Evolutionary conservation across 2,329 filamentous ascomycete species (phyloP), one percentile per base, ranked within the genome.

Genomic region (Xylaria sp.): DNA sequence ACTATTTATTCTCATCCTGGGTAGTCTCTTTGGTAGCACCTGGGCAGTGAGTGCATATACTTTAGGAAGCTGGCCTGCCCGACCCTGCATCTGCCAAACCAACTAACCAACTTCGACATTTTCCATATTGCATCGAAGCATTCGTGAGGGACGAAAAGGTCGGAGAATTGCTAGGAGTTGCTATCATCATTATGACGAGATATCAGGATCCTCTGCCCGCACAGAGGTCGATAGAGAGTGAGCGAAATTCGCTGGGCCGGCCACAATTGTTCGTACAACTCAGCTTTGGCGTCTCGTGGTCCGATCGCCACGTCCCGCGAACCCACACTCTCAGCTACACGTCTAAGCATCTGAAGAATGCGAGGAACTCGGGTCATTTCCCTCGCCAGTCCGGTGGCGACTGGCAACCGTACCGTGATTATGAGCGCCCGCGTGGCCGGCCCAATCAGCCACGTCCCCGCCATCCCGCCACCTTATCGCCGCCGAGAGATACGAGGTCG

Each of bases 281-380:
- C 61, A 82, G 84, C 69, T 82, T 84, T 61, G 82, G 83, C 31
- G 72, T 85, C 23, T 83, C 82, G 0, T 84, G 80, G 78, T 77
- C 78, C 25, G 76, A 76, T n/a, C 78, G 77, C 40, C 76, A 80
- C 58, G 62, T 78, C 12, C 76, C 79, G 12, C 80, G 78, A 61
- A 78, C 73, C 54, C 81, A 81, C 62, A 78, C 79, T 28, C 63
- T 83, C 63, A 80, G 80, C 46, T 84, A 82, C 66, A 79, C 77
- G 66, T 84, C 82, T 17, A 78, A 78, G 60, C 78, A 75, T 57
- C 70, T 81, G 56, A 80, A 80, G 60, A 70, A 69, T 19, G 70
- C 64, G 71, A 82, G 66, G 74, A 78, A 71, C 63, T 74, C 57
- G 66, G 72, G 78, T 19, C 73, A 76, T 33, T 82, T 82, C 42